Evolutionary conservation across 2,329 filamentous ascomycete genomes (phyloP).

Genomic region (Cladosporium sp.): DNA sequence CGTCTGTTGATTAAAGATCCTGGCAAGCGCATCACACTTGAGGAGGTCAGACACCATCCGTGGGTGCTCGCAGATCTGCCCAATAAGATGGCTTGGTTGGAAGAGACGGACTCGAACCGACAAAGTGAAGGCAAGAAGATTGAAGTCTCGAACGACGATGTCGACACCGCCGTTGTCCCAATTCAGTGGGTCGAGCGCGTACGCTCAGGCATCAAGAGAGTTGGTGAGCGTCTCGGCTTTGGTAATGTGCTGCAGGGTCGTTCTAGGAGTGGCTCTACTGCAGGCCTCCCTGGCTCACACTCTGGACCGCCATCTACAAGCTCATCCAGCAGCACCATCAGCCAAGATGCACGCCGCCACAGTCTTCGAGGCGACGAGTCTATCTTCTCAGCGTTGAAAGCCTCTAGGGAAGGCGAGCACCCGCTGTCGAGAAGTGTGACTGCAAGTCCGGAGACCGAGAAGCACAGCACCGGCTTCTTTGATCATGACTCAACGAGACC

Average conservation of each 20-base stretch:
- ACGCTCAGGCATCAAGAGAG: conserved; percentile 69
- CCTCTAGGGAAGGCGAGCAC: conserved; percentile 62
- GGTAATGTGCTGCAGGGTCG: conserved; percentile 46
- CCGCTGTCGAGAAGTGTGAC: conserved; percentile 74
- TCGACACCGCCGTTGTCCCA: conserved; percentile 86
- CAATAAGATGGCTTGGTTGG: conserved; percentile 80
- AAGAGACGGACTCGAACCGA: conserved; percentile 83
- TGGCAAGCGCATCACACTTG: conserved; percentile 80
- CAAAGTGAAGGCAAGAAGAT: conserved; percentile 81
- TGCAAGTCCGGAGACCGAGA: conserved; percentile 61
- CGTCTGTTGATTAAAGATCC: conserved; percentile 88
- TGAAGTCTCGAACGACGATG: conserved; percentile 86
- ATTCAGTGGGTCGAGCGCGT: conserved; percentile 85
- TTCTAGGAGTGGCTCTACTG: conserved; percentile 47
- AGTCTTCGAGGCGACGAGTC: conserved; percentile 63
- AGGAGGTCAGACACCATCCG: conserved; percentile 89
- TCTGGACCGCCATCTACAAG: conserved; percentile 56
- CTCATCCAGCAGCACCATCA: conserved; percentile 57
- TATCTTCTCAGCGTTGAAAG: conserved; percentile 53
- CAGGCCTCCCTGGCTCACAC: conserved; percentile 46
- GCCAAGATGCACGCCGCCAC: conserved; percentile 56
- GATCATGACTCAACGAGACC: conserved; percentile 22
- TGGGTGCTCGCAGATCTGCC: conserved; percentile 83
- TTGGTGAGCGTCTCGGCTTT: conserved; percentile 46
- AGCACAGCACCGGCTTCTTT: conserved; percentile 26